A percentile compares a stretch with the other conserved stretches of the same genome.
phyloP scores from a whole-genome alignment of 2,329 filamentous ascomycete genomes.

The Colletotrichum sp. region DNA sequence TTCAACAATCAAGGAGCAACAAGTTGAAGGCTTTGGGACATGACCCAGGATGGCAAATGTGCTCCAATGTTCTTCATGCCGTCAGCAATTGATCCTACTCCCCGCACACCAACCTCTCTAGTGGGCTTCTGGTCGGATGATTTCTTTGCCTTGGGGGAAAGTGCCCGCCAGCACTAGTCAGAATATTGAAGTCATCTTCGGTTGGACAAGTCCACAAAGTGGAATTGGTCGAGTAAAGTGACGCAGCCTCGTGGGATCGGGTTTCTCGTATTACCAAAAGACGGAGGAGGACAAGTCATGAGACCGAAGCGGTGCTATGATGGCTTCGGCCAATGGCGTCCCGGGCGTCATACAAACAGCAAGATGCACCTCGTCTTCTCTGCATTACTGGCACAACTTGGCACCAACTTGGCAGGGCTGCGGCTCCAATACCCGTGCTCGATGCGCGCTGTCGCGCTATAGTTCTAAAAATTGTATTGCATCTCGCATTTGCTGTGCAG shows the following conservation, averaged over 20 bases:
- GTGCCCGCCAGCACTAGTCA: neutral
- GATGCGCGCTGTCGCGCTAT: neutral
- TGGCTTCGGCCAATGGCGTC: neutral
- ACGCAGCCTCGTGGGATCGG: neutral
- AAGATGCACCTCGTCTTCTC: conserved; percentile 20
- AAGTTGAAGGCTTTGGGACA: neutral
- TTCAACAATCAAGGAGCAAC: neutral
- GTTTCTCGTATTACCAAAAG: conserved; percentile 9
- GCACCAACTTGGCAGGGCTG: conserved; percentile 16
- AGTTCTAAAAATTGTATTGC: conserved; percentile 16
- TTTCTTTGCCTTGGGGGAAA: neutral
- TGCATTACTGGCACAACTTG: conserved; percentile 13
- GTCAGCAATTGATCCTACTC: conserved; percentile 12
- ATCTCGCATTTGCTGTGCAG: conserved; percentile 8
- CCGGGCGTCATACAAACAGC: neutral
- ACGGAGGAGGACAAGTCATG: conserved; percentile 1
- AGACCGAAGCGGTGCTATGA: conserved; percentile 8
- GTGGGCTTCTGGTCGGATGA: neutral
- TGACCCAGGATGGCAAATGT: neutral
- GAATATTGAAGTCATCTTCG: neutral
- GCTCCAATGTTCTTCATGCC: neutral
- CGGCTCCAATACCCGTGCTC: conserved; percentile 7
- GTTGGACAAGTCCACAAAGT: neutral
- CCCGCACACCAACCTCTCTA: neutral
- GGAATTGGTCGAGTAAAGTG: neutral